These are phyloP conservation scores for Brassica nigra DNA, from an alignment of 345 rosid genomes.

Conservation along the genomic window DNA sequence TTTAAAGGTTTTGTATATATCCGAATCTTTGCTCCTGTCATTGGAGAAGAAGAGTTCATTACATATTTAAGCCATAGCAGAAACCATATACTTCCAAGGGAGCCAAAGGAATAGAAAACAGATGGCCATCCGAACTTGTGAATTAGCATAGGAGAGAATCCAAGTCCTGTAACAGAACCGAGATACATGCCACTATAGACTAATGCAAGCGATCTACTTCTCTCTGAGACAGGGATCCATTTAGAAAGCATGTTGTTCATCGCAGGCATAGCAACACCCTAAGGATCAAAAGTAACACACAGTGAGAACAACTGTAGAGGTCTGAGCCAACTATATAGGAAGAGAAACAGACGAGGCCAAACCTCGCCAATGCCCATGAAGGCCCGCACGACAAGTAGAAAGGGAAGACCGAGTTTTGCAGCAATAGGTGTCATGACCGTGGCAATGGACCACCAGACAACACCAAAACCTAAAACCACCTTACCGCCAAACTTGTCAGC, in stretches of 20 bases:
- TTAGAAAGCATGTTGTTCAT: constrained; percentile 95
- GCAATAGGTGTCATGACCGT: constrained; percentile 96
- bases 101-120: constrained; percentile 91
- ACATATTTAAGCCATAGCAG: constrained; percentile 61
- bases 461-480: constrained; percentile 90
- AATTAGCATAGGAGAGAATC: constrained; percentile 76
- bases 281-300: constrained; percentile 38
- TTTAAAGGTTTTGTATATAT: neutral
- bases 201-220: constrained; percentile 94
- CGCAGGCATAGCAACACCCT: constrained; percentile 99
- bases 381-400: constrained; percentile 84
- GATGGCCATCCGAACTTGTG: constrained; percentile 94
- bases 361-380: constrained; percentile 99
- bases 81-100: constrained; percentile 95
- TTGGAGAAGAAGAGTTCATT: neutral
- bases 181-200: constrained; percentile 99
- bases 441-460: constrained; percentile 94
- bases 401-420: constrained; percentile 86
- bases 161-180: constrained; percentile 95
- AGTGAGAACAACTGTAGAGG: constrained; percentile 19
- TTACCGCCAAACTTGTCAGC: constrained; percentile 97
- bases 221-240: constrained; percentile 98
- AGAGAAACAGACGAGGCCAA: constrained; percentile 31
- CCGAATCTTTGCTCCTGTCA: constrained; percentile 10
- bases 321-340: neutral